Conservation (phyloP, 306 rosid genomes). For the Oxytropis ochrocephala region DNA sequence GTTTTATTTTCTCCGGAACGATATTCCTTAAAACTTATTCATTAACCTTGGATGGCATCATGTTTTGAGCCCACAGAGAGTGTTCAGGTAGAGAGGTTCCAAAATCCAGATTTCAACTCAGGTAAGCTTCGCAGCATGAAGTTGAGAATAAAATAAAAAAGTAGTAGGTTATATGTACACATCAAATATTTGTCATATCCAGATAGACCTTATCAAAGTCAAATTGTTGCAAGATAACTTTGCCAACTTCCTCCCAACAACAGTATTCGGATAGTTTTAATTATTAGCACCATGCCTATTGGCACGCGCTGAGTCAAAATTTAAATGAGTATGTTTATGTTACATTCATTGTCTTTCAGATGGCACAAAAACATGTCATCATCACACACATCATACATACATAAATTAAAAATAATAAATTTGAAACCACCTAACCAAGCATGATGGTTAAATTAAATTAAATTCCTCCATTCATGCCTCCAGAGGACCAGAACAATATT, state of each 20-base stretch:
- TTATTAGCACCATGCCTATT: too few relatives aligned
- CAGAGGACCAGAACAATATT: neutral
- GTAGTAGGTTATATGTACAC: neutral
- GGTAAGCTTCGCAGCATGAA: too few relatives aligned
- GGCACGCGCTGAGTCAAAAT: neutral
- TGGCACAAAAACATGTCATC: neutral
- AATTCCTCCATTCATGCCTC: neutral
- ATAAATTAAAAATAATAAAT: neutral
- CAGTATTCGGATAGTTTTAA: neutral
- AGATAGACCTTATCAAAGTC: slow-evolving; percentile 11
- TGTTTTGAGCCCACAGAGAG: too few relatives aligned
- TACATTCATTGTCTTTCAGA: neutral
- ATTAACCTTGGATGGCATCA: too few relatives aligned
- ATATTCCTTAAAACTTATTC: too few relatives aligned
- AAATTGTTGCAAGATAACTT: neutral
- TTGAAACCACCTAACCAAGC: slow-evolving; percentile 27
- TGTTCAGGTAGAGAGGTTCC: too few relatives aligned
- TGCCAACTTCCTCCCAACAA: neutral
- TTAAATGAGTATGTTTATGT: neutral
- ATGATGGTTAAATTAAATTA: neutral
- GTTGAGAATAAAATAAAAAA: neutral
- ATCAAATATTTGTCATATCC: neutral
- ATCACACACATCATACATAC: neutral
- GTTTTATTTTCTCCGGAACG: too few relatives aligned
- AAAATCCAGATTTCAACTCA: too few relatives aligned